phyloP scores from a whole-genome alignment of 345 rosid species.

The Trapa bicornis region DNA sequence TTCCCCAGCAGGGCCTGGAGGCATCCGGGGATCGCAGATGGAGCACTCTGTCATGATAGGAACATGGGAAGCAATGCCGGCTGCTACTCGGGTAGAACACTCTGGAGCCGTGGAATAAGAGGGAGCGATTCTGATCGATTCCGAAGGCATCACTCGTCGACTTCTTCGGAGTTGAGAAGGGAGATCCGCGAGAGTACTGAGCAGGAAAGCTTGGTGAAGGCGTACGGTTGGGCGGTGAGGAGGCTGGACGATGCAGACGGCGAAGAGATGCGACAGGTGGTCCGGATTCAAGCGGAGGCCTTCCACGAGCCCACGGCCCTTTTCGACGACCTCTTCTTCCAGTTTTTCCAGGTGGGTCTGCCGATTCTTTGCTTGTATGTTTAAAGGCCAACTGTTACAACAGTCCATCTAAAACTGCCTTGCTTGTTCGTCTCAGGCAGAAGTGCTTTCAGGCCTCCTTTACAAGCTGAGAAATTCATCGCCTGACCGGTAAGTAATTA shows the following conservation, averaged over 20 bases:
- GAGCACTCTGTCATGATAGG: not conserved
- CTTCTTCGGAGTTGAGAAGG: not conserved
- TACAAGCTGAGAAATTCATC: conserved; percentile 77
- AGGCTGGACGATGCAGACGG: conserved; percentile 33
- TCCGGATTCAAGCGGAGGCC: conserved; percentile 68
- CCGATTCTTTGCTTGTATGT: too few species aligned
- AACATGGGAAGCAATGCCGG: not conserved
- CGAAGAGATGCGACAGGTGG: conserved; percentile 45
- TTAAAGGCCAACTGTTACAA: too few species aligned
- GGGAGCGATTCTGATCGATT: not conserved
- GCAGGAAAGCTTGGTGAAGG: conserved; percentile 30
- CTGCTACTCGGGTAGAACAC: not conserved
- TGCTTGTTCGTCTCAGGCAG: conserved; percentile 38
- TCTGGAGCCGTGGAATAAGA: not conserved
- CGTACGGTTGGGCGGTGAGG: conserved; percentile 64
- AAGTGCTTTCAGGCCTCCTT: conserved; percentile 62
- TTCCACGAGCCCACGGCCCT: conserved; percentile 54
- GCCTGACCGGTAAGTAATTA: conserved; percentile 38
- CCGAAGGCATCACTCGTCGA: not conserved
- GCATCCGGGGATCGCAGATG: not conserved
- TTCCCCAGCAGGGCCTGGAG: too few species aligned
- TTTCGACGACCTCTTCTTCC: conserved; percentile 56
- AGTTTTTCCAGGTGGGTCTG: conserved; percentile 47
- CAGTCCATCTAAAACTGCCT: not conserved
- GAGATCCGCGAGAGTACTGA: conserved; percentile 5